Evolutionary conservation across 768 basidiomycete species (phyloP), one percentile per base, ranked within the genome.

Genomic region (Inosperma sp.): DNA sequence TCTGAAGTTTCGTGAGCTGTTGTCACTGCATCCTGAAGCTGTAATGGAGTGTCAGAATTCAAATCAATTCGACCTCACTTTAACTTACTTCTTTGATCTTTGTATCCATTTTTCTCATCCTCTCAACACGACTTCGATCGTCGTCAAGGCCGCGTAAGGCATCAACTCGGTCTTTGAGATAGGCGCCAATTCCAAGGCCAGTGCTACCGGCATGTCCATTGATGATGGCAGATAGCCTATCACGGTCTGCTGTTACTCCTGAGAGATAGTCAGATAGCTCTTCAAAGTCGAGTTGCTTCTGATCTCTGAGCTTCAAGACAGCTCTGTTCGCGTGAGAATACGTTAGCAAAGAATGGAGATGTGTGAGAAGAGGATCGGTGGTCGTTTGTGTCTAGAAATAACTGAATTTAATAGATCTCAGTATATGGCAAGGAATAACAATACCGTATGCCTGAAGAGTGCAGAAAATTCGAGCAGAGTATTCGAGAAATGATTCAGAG

Each of bases 221-320:
- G 61, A 91, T 89, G 36, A 97, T 77, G 2, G 92, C 92, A 16
- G 93, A 84, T 8, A 99, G 74, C 37, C 96, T 76, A 62, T 99
- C 96, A 17, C 96, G 84, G 69, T 99, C 96, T 9, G 84, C 75
- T 1, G 91, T 93, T 37, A 97, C 84, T n/a, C 87, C 88, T 5
- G 89, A 88, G 10, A 99, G 77, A 67, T 98, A 98, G 46, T 93
- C 89, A 2, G 93, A 92, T 7, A 98, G 79, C 65, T 98, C 95
- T 69, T 99, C 96, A 56, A 97, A 95, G 64, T 99, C 96, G 49
- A 98, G 81, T 66, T 99, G 96, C 67, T 98, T 99, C 70, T 98
- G 96, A 65, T 98, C 96, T 37, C 96, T 84, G 25, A 96, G 78
- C 68, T 91, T 95, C 57, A 99, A 79, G 17, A 98, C 92, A n/a